Evolutionary conservation across 75 land plant genomes (phyloP), one percentile per base, ranked within the genome.

Genomic region (Selaginella moellendorffii): DNA sequence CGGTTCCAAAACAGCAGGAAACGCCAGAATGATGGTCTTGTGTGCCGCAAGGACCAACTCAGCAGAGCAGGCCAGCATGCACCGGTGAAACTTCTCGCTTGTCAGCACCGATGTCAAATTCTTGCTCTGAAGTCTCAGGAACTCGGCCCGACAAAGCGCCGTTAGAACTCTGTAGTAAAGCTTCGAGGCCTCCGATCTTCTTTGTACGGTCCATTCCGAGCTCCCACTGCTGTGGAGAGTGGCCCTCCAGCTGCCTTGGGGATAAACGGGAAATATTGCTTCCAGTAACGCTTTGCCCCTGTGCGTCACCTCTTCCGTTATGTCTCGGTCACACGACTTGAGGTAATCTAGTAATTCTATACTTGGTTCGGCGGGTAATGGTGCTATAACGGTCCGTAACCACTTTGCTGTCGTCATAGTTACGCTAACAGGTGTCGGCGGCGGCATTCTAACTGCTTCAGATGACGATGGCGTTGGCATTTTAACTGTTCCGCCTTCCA

Each of bases 61-160:
- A 56, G 59, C 59, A 21, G 59, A 56, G 14, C 59, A 56, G 9
- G 59, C 59, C 2, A 56, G 59, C 59, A 56, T 21, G 21, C 59
- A 56, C 5, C 59, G 59, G n/a, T 56, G 59, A 56, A 56, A 56
- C 59, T 24, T 56, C 59, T 56, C 59, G n/a, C n/a, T 56, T 2
- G 59, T 56, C 17, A 56, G 59, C n/a, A 56, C 21, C 5, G 59
- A 19, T 56, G 59, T 56, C 59, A 56, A 21, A 8, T 56, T 56
- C 5, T 24, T 21, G 21, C n/a, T 56, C 17, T 56, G 8, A 5
- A 56, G 24, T 8, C 24, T 19, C 24, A 8, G 59, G 9, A 19
- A 19, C 59, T 56, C 59, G 8, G 59, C 59, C 24, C 24, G 5
- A 25, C 59, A 56, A 2, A 56, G 19, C 23, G 59, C 2, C 8